These are phyloP conservation scores for Puccinia hordei DNA, from an alignment of 1,284 basidiomycete species.

Conservation along the genomic window DNA sequence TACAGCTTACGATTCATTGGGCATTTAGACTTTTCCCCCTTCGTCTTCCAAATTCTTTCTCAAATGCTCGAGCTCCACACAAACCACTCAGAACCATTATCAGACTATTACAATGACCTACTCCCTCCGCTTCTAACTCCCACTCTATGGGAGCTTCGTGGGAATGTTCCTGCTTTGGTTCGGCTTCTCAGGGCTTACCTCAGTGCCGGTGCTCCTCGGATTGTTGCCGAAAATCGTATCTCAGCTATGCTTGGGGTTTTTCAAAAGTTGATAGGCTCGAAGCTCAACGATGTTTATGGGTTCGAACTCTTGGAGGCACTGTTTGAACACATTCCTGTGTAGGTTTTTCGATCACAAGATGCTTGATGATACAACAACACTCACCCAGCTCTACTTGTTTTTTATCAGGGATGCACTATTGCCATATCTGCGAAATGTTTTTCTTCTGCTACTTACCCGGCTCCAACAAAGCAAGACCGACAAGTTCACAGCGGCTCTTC, in stretches of 20 bases:
- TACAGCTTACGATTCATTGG: not conserved
- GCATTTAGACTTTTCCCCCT: conserved; percentile 85
- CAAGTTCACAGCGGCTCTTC: conserved; percentile 80
- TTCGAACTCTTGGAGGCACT: conserved; percentile 85
- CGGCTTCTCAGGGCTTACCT: conserved; percentile 85
- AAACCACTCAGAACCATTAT: conserved; percentile 63
- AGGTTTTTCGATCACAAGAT: not conserved
- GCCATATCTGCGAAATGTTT: conserved; percentile 74
- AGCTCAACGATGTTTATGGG: conserved; percentile 84
- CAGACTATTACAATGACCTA: conserved; percentile 75
- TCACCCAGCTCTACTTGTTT: not conserved
- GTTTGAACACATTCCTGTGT: conserved; percentile 64
- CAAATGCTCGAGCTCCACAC: conserved; percentile 88
- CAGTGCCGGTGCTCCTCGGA: conserved; percentile 68
- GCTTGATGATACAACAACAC: not conserved
- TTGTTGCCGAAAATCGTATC: conserved; percentile 75
- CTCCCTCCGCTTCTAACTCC: conserved; percentile 84
- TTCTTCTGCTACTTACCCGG: conserved; percentile 79
- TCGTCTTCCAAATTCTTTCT: conserved; percentile 92
- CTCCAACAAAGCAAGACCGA: conserved; percentile 88
- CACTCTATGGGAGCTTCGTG: conserved; percentile 86
- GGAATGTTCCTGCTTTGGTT: conserved; percentile 92
- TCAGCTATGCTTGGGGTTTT: conserved; percentile 82
- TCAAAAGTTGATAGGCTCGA: conserved; percentile 85
- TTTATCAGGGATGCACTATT: conserved; percentile 67